Evolutionary conservation across 2,329 filamentous ascomycete species (phyloP), one percentile per base, ranked within the genome.

Genomic region (Colletotrichum lupini): DNA sequence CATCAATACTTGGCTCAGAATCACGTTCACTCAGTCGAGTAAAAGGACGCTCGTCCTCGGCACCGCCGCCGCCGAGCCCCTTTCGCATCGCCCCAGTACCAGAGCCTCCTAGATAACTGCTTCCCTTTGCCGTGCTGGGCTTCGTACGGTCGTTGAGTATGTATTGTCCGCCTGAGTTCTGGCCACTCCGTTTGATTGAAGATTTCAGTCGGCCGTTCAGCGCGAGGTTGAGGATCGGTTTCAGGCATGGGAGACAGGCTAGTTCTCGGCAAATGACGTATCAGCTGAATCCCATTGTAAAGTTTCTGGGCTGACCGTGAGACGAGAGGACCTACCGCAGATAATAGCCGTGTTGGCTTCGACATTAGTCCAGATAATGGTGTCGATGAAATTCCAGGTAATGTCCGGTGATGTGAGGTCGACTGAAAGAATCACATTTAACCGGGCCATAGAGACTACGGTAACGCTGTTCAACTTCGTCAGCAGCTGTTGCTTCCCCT

Each of bases 311-410:
- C 19, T 4, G 42, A 22, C 8, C 1, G 8, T 2, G 19, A 49
- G 42, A 1, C 6, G 16, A 22, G 8, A 22, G 42, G 8, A 59
- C 75, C 32, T 74, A 77, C 77, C 77, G 49, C 77, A 79, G 9
- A 79, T 64, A 5, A 80, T 77, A 37, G 74, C 77, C 14, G 75
- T 64, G 46, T 78, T 77, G 11, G 58, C 75, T 60, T 80, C 78
- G 19, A 77, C 56, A 1, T 77, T 75, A 9, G 76, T 76, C 77
- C 76, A 78, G 14, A 79, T 63, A n/a, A 74, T 68, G 5, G 75
- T 67, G 14, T 75, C 37, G 24, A 76, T 63, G 58, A 78, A 77
- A 30, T 78, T 77, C 78, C 78, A 79, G 3, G 77, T 79, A 14
- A 79, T 76, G 42, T 80, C 79, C 1, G 72, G 73, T 24, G 61